Conservation (phyloP, 768 basidiomycete species). For the Boletus eberwhitei region DNA sequence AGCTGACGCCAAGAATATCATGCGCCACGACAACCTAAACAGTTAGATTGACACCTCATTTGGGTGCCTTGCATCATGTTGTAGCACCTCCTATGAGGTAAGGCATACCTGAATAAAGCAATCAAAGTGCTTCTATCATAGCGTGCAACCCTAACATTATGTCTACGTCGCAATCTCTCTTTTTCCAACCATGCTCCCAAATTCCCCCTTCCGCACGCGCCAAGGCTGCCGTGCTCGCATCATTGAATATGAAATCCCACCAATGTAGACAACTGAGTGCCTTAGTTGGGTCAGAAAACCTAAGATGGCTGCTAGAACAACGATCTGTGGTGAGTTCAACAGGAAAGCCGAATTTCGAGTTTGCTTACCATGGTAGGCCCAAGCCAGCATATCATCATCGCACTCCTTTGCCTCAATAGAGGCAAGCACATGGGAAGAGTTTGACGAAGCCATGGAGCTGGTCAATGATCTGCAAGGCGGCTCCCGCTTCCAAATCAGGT, state of each 20-base stretch:
- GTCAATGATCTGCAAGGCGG: background rate
- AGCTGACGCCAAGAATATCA: background rate
- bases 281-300: background rate
- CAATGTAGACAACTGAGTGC: background rate
- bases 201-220: background rate
- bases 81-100: background rate
- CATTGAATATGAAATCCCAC: background rate
- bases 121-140: background rate
- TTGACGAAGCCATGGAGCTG: background rate
- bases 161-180: background rate
- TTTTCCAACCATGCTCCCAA: background rate
- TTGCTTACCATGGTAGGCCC: background rate
- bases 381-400: background rate
- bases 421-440: background rate
- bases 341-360: background rate
- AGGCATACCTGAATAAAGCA: background rate
- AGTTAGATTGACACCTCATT: background rate
- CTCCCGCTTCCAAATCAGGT: background rate
- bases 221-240: background rate
- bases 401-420: background rate
- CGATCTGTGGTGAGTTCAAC: background rate
- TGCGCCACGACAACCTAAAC: background rate
- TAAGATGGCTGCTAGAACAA: background rate
- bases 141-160: background rate
- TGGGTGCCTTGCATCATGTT: background rate